phyloP scores from a whole-genome alignment of 2,329 filamentous ascomycete genomes.

The Zasmidium citrigriseum region DNA sequence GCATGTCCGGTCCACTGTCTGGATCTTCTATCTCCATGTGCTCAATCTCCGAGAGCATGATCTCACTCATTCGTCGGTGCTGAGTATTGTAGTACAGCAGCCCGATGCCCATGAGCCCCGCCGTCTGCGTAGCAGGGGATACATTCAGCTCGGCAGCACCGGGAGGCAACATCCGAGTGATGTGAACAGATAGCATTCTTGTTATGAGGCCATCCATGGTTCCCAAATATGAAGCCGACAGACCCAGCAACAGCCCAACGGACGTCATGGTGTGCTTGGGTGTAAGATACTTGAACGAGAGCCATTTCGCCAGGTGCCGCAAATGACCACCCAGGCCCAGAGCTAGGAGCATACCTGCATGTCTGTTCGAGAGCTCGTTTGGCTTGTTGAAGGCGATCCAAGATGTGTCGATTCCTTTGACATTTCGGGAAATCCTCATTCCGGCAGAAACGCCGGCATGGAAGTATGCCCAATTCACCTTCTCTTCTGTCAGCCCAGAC shows the following conservation, averaged over 20 bases:
- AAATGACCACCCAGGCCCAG: slow-evolving; percentile 92
- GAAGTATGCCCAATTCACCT: slow-evolving; percentile 98
- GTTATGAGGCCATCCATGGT: slow-evolving; percentile 98
- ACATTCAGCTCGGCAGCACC: slow-evolving; percentile 93
- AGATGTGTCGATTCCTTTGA: slow-evolving; percentile 93
- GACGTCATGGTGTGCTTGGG: slow-evolving; percentile 99
- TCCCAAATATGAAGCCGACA: slow-evolving; percentile 91
- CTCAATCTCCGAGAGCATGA: slow-evolving; percentile 97
- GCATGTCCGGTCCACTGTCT: slow-evolving; percentile 65
- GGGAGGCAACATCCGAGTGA: slow-evolving; percentile 88
- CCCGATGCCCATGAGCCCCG: slow-evolving; percentile 95
- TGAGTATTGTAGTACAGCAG: slow-evolving; percentile 92
- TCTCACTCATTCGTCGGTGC: slow-evolving; percentile 96
- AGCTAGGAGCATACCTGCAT: slow-evolving; percentile 89
- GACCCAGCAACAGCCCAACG: slow-evolving; percentile 85
- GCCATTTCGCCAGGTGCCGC: slow-evolving; percentile 94
- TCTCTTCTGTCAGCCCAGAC: slow-evolving; percentile 85
- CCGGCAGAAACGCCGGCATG: slow-evolving; percentile 94
- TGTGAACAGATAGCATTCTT: slow-evolving; percentile 88
- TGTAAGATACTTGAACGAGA: slow-evolving; percentile 98
- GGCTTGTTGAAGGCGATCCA: slow-evolving; percentile 99
- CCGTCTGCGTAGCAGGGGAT: slow-evolving; percentile 89
- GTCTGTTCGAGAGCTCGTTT: slow-evolving; percentile 87
- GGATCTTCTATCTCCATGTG: slow-evolving; percentile 79
- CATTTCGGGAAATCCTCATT: slow-evolving; percentile 82